Conservation (phyloP, 305 asterid species). For the Fraxinus sp. region DNA sequence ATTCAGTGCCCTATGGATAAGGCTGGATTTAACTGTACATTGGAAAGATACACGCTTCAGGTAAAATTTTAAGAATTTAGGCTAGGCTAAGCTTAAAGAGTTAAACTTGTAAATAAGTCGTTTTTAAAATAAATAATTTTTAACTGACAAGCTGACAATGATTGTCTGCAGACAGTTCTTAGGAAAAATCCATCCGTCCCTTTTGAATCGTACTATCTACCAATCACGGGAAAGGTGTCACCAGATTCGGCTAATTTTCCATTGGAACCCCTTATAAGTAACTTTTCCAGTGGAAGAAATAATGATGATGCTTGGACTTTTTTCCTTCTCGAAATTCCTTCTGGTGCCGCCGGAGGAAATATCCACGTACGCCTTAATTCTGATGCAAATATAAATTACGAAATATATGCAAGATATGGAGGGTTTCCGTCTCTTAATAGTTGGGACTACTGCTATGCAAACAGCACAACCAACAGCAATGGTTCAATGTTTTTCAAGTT, state of each 20-base stretch:
- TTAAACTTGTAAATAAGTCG: neutral
- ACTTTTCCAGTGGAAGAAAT: conserved; percentile 45
- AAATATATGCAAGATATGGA: conserved; percentile 78
- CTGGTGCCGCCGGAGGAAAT: conserved; percentile 79
- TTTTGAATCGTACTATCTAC: conserved; percentile 77
- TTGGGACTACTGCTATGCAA: conserved; percentile 82
- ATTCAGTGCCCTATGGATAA: conserved; percentile 69
- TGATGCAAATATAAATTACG: conserved; percentile 52
- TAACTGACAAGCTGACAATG: conserved; percentile 31
- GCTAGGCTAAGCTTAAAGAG: neutral
- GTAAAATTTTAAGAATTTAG: conserved; percentile 33
- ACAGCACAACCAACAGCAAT: conserved; percentile 69
- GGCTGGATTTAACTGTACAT: conserved; percentile 85
- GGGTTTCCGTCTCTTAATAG: conserved; percentile 71
- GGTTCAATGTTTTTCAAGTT: conserved; percentile 87
- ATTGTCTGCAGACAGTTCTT: conserved; percentile 67
- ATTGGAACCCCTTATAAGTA: conserved; percentile 77
- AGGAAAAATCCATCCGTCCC: conserved; percentile 57
- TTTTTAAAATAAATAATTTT: neutral
- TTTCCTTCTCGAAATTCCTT: conserved; percentile 77
- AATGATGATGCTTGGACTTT: conserved; percentile 59
- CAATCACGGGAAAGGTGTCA: conserved; percentile 45
- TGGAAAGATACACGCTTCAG: conserved; percentile 73
- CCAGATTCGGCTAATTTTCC: conserved; percentile 60
- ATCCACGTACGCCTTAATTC: conserved; percentile 63